Evolutionary conservation across 345 rosid genomes (phyloP), one percentile per base, ranked within the genome.

Genomic region (Populus euphratica): DNA sequence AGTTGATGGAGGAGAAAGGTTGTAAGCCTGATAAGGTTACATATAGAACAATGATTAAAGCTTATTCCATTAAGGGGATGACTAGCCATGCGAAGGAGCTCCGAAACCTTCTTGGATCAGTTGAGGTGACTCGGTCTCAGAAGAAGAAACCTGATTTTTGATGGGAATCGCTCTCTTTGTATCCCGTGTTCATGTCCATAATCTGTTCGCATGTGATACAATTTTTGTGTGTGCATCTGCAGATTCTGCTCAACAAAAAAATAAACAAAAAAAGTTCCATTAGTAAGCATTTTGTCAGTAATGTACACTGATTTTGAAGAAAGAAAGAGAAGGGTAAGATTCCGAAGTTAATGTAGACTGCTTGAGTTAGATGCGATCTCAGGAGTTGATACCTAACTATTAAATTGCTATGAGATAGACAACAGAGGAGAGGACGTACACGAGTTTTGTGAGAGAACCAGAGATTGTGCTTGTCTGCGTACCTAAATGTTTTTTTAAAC

Each of bases 21-120:
- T 81, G 81, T 78, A 87, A 89, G 74, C 97, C 97, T 56, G 93
- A 94, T 81, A 90, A 88, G 76, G 69, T 94, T 63, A 93, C 97
- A 16, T 90, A 90, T 63, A 93, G 91, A 85, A 91, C 95, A 25
- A 94, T 94, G 98, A 86, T 86, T 68, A 89, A 89, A 77, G 95
- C 95, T 74, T 94, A 91, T 82, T 78, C 90, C 39, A 82, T 49
- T 7, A 76, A 86, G 81, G 90, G 95, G 38, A 87, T 94, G 98
- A 88, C 81, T 36, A 85, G 81, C 78, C 91, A 90, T 63, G 97
- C 77, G 6, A 93, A 93, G 84, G 90, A 90, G 77, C 86, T 93
- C 70, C 77, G 70, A 74, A 76, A 78, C 65, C 82, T 84, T 13
- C 69, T 88, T 50, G 79, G 70, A 54, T 85, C 90, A 2, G 83